These are phyloP conservation scores for Melanomma pulvis-pyrius DNA, from an alignment of 495 filamentous ascomycete genomes.

Conservation along the genomic window DNA sequence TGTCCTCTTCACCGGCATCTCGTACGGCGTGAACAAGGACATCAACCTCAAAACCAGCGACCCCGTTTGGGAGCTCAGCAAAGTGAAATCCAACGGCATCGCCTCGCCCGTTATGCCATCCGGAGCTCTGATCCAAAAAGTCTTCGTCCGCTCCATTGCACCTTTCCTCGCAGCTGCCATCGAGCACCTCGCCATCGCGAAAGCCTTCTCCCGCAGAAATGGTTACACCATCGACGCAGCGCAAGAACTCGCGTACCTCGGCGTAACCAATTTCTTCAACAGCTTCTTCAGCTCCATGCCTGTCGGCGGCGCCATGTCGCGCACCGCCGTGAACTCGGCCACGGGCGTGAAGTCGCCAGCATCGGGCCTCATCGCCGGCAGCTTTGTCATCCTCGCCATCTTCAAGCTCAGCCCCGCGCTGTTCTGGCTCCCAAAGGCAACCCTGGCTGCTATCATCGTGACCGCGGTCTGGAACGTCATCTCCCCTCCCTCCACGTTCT, in stretches of 20 bases:
- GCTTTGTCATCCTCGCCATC: conserved; percentile 89
- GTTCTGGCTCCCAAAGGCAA: conserved; percentile 86
- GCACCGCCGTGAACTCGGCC: conserved; percentile 96
- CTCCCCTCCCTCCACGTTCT: conserved; percentile 85
- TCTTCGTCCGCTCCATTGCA: conserved; percentile 66
- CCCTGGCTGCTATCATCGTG: conserved; percentile 90
- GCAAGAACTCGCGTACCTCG: conserved; percentile 94
- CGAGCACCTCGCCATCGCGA: conserved; percentile 80
- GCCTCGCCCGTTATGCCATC: conserved; percentile 46
- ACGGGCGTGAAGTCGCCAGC: conserved; percentile 91
- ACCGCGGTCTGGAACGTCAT: conserved; percentile 94
- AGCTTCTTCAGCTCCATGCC: conserved; percentile 93
- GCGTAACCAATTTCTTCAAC: conserved; percentile 85
- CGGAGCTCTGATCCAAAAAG: conserved; percentile 37
- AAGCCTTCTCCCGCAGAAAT: conserved; percentile 93
- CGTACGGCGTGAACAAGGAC: conserved; percentile 73
- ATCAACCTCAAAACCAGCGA: conserved; percentile 47
- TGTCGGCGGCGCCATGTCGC: conserved; percentile 92
- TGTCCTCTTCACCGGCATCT: conserved; percentile 88
- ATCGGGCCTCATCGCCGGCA: conserved; percentile 83
- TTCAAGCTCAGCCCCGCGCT: conserved; percentile 88
- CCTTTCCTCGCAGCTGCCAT: conserved; percentile 89
- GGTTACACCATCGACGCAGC: conserved; percentile 96
- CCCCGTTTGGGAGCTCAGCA: conserved; percentile 38
- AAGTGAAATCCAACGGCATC: conserved; percentile 52